These are phyloP conservation scores for Lithohypha guttulata DNA, from an alignment of 2,329 filamentous ascomycete genomes.

Conservation along the genomic window DNA sequence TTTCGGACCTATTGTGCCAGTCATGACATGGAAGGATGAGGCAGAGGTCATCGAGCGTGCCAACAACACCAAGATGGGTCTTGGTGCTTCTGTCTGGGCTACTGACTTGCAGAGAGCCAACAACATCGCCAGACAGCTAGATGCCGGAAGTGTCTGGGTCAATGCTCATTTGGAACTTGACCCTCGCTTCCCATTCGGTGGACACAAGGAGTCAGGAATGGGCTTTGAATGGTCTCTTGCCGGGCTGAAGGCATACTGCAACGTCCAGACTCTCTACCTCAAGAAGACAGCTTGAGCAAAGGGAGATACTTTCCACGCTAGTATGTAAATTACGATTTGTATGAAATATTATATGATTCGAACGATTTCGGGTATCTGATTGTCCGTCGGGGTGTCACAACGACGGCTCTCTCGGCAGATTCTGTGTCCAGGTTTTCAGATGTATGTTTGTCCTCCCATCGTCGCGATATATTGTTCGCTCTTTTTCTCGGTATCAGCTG, in stretches of 20 bases:
- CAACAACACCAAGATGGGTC: conserved; percentile 43
- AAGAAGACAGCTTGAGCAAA: conserved; percentile 10
- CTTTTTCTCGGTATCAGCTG: too few relatives aligned
- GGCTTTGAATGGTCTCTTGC: conserved; percentile 24
- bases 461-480: too few relatives aligned
- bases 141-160: conserved; percentile 52
- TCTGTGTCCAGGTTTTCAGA: too few relatives aligned
- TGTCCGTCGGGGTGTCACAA: too few relatives aligned
- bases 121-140: conserved; percentile 43
- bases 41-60: conserved; percentile 48
- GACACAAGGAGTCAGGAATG: conserved; percentile 26
- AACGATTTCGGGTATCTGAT: too few relatives aligned
- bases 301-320: too few relatives aligned
- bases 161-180: conserved; percentile 32
- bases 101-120: conserved; percentile 42
- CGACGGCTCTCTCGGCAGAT: too few relatives aligned
- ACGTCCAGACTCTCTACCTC: conserved; percentile 19
- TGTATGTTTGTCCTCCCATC: too few relatives aligned
- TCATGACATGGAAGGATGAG: conserved; percentile 52
- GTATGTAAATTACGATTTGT: too few relatives aligned
- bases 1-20: conserved; percentile 55
- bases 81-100: conserved; percentile 50
- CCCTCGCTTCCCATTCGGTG: conserved; percentile 21
- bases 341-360: too few relatives aligned
- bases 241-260: conserved; percentile 22